Conservation (phyloP, 2,329 filamentous ascomycete species). For the Beauveria sp. region DNA sequence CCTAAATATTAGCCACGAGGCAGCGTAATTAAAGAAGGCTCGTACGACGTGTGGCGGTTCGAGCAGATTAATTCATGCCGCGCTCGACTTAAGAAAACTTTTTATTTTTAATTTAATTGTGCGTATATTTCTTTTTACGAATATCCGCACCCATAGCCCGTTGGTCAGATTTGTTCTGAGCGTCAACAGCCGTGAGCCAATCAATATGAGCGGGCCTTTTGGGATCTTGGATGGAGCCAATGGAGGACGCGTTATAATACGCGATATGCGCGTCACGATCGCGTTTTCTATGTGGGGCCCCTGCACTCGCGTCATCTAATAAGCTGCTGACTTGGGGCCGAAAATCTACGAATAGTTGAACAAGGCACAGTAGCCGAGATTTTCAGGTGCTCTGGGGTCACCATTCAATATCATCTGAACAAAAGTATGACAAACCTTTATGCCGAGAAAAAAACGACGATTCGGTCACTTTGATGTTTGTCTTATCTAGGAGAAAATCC, state of each 20-base stretch:
- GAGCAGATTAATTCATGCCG: background rate
- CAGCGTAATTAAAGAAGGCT: too few relatives aligned
- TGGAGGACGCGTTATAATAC: conserved; percentile 1
- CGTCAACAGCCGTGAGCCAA: background rate
- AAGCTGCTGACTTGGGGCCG: background rate
- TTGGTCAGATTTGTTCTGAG: background rate
- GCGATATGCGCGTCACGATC: conserved; percentile 7
- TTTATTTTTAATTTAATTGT: too few relatives aligned
- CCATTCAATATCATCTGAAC: too few relatives aligned
- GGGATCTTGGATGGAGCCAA: background rate
- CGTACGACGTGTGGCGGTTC: background rate
- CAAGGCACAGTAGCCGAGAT: too few relatives aligned
- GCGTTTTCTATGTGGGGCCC: conserved; percentile 2
- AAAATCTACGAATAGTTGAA: background rate
- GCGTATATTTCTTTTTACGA: too few relatives aligned
- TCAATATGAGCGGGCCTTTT: background rate
- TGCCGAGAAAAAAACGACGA: background rate
- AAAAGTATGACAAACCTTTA: background rate
- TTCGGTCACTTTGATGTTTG: background rate
- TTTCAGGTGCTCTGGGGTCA: background rate
- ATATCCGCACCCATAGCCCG: background rate
- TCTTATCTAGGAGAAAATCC: background rate
- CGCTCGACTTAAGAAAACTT: too few relatives aligned
- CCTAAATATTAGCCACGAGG: too few relatives aligned
- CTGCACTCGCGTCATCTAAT: background rate